These are phyloP conservation scores for Calonectria pseudoturangicola DNA, from an alignment of 2,329 filamentous ascomycete genomes.

Conservation along the genomic window DNA sequence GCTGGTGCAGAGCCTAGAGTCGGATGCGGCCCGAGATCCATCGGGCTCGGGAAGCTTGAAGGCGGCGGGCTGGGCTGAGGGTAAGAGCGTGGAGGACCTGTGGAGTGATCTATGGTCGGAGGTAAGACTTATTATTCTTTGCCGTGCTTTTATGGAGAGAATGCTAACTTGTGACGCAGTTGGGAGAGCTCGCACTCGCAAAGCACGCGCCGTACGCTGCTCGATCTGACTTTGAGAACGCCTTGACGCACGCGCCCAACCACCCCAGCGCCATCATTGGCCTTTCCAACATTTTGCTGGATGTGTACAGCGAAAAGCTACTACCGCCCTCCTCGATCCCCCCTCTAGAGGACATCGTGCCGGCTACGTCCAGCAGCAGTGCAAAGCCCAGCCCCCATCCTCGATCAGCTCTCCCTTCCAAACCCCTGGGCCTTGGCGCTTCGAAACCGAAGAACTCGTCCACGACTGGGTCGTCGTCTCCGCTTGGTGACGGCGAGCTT, in stretches of 20 bases:
- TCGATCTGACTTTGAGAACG: conserved; percentile 86
- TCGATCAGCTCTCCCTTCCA: conserved; percentile 61
- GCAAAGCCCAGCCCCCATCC: conserved; percentile 33
- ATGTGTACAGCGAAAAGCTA: conserved; percentile 84
- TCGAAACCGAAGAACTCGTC: conserved; percentile 47
- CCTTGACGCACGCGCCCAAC: conserved; percentile 85
- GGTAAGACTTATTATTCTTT: conserved; percentile 69
- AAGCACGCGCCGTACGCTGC: conserved; percentile 80
- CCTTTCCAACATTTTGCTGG: conserved; percentile 88
- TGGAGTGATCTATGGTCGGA: conserved; percentile 90
- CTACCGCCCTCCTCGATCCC: conserved; percentile 75
- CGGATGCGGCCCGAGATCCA: conserved; percentile 76
- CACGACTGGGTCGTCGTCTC: conserved; percentile 39
- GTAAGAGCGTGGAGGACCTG: conserved; percentile 87
- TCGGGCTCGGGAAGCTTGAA: conserved; percentile 78
- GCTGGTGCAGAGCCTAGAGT: conserved; percentile 82
- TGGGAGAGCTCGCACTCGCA: conserved; percentile 79
- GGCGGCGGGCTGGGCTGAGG: conserved; percentile 83
- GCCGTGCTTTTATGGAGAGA: not conserved
- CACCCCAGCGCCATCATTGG: conserved; percentile 88
- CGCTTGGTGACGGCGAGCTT: conserved; percentile 63
- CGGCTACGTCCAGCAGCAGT: conserved; percentile 27
- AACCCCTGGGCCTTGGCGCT: conserved; percentile 68
- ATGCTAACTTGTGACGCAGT: conserved; percentile 66
- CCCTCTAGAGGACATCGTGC: conserved; percentile 57